phyloP scores from a whole-genome alignment of 805 yeast species.

The Candida xyloterini region DNA sequence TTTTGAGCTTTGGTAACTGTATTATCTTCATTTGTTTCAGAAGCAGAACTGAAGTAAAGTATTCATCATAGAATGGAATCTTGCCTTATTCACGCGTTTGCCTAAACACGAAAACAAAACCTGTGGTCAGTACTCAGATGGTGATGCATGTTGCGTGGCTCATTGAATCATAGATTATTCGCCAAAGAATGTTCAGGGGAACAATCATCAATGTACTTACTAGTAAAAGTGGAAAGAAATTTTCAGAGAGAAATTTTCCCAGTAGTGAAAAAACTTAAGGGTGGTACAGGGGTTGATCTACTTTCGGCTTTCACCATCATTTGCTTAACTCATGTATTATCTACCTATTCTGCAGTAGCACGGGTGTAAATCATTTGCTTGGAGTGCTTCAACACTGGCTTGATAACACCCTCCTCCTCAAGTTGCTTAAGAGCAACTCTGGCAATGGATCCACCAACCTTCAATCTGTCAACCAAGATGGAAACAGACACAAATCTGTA shows the following conservation, averaged over 20 bases:
- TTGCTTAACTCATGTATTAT: conserved; percentile 2
- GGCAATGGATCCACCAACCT: conserved; percentile 98
- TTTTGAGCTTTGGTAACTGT: conserved; percentile 58
- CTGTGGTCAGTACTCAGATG: conserved; percentile 56
- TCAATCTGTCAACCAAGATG: conserved; percentile 97
- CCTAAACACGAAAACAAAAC: conserved; percentile 10
- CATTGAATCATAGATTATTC: conserved; percentile 39
- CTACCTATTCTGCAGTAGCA: conserved; percentile 63
- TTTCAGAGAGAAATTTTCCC: no score
- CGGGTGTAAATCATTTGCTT: conserved; percentile 94
- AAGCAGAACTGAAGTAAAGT: conserved; percentile 90
- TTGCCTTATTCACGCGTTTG: conserved; percentile 7
- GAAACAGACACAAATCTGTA: conserved; percentile 98
- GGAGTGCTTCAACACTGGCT: conserved; percentile 91
- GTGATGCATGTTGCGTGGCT: conserved; percentile 97
- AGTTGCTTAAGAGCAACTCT: conserved; percentile 96
- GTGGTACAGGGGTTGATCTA: no score
- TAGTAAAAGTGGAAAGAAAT: background rate
- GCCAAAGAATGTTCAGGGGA: conserved; percentile 33
- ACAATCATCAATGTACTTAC: conserved; percentile 34
- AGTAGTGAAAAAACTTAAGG: no score
- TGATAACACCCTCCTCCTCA: conserved; percentile 92
- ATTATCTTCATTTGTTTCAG: conserved; percentile 88
- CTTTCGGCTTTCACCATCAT: background rate
- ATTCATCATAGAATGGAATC: conserved; percentile 56